These are phyloP conservation scores for Schizopora paradoxa DNA, from an alignment of 1,284 basidiomycete species.

Conservation along the genomic window DNA sequence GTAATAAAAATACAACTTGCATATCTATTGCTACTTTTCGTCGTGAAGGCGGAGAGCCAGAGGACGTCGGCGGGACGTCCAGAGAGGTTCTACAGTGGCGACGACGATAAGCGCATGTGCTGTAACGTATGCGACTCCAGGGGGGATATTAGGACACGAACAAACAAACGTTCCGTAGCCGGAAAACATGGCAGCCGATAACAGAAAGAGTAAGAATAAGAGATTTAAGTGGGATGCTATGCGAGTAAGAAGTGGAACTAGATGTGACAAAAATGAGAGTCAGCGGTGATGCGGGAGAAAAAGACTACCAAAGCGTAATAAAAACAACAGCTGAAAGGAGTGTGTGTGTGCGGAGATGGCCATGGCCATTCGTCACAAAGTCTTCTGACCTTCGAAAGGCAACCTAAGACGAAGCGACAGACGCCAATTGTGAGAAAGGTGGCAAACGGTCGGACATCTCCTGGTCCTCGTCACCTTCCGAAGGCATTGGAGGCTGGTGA, in stretches of 20 bases:
- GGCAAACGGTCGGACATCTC: slow-evolving; percentile 51
- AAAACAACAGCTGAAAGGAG: slow-evolving; percentile 20
- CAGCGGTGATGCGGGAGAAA: slow-evolving; percentile 21
- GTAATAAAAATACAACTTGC: slow-evolving; percentile 18
- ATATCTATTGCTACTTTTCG: slow-evolving; percentile 15
- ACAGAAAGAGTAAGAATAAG: slow-evolving; percentile 12
- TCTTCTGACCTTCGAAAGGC: slow-evolving; percentile 38
- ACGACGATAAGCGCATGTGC: too few relatives aligned
- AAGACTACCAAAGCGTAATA: slow-evolving; percentile 24
- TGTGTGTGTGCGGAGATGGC: slow-evolving; percentile 14
- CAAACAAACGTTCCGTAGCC: not conserved
- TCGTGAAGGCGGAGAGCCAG: too few relatives aligned
- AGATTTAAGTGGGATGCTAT: slow-evolving; percentile 14
- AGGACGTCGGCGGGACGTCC: too few relatives aligned
- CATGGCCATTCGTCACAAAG: too few relatives aligned
- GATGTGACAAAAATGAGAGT: slow-evolving; percentile 15
- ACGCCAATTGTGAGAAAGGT: slow-evolving; percentile 73
- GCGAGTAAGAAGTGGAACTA: slow-evolving; percentile 8
- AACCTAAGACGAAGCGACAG: slow-evolving; percentile 69
- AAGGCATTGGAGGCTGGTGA: slow-evolving; percentile 25
- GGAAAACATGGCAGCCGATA: not conserved
- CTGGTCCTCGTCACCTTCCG: slow-evolving; percentile 25
- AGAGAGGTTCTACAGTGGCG: too few relatives aligned
- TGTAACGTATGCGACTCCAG: too few relatives aligned
- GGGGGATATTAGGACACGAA: too few relatives aligned